These are phyloP conservation scores for Nakataea oryzae DNA, from an alignment of 2,329 filamentous ascomycete genomes.

Conservation along the genomic window DNA sequence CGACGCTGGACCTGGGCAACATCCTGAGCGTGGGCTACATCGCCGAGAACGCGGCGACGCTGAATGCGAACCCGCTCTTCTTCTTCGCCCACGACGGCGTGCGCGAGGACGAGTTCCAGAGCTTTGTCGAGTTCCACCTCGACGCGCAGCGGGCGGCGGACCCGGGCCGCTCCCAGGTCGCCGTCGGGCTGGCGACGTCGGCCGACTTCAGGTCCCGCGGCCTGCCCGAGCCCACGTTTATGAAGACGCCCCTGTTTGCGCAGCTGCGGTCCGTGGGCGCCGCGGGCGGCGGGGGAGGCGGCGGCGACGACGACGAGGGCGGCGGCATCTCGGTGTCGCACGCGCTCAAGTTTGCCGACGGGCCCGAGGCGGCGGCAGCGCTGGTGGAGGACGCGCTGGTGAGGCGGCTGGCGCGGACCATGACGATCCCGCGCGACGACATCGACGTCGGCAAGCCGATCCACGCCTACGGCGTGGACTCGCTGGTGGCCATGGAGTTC, in stretches of 20 bases:
- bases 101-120: slow-evolving; percentile 8
- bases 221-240: slow-evolving; percentile 7
- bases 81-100: slow-evolving; percentile 9
- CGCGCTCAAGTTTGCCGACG: slow-evolving; percentile 7
- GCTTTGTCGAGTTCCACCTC: slow-evolving; percentile 8
- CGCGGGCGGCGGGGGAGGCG: neutral
- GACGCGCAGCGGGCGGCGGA: slow-evolving; percentile 5
- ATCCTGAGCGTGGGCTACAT: slow-evolving; percentile 14
- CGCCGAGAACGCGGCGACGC: slow-evolving; percentile 14
- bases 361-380: slow-evolving; percentile 30
- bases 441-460: slow-evolving; percentile 1
- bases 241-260: slow-evolving; percentile 8
- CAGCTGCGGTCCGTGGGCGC: slow-evolving; percentile 6
- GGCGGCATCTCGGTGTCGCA: slow-evolving; percentile 6
- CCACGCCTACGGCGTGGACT: slow-evolving; percentile 23
- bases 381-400: slow-evolving; percentile 9
- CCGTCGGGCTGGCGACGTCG: slow-evolving; percentile 5
- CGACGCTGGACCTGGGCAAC: slow-evolving; percentile 20
- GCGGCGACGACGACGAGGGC: slow-evolving; percentile 1
- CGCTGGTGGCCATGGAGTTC: slow-evolving; percentile 31
- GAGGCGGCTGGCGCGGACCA: neutral
- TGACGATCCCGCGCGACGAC: slow-evolving; percentile 4
- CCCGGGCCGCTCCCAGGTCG: slow-evolving; percentile 4
- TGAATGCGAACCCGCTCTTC: slow-evolving; percentile 7
- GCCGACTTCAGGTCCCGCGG: slow-evolving; percentile 5